A percentile compares a stretch with the other conserved stretches of the same genome.
Conservation (phyloP, 163 green algal species). For the Chlamydomonas reinhardtii region DNA sequence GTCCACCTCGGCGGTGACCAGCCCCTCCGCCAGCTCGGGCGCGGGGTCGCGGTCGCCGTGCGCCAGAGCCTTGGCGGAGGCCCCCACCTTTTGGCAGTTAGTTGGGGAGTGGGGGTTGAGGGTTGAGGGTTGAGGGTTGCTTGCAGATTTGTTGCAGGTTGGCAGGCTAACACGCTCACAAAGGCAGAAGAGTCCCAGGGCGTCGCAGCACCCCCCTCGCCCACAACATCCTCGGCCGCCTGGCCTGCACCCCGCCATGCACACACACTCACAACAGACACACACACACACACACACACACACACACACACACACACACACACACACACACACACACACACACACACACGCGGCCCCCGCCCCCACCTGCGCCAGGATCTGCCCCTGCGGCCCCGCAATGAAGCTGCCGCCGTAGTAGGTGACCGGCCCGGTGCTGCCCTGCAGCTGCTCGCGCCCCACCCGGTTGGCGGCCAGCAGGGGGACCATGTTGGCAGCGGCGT, state of each 20-base stretch:
- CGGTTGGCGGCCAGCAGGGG: slow-evolving; percentile 86
- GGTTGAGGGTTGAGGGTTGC: no score
- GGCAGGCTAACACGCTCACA: no score
- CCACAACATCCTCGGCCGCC: no score
- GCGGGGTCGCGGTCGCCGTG: slow-evolving; percentile 43
- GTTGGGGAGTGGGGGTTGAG: neutral
- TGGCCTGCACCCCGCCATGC: no score
- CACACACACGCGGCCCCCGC: no score
- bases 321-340: no score
- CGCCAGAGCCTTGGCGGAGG: neutral
- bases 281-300: no score
- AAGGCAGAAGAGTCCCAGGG: no score
- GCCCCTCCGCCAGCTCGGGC: slow-evolving; percentile 69
- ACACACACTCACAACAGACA: no score
- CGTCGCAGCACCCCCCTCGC: no score
- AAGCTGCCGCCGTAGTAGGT: slow-evolving; percentile 89
- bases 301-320: no score
- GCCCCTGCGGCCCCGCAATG: slow-evolving; percentile 76
- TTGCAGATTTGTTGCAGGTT: no score
- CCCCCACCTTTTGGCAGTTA: neutral
- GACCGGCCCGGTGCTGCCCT: slow-evolving; percentile 49
- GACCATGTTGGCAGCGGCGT: slow-evolving; percentile 76
- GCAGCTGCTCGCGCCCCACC: slow-evolving; percentile 78
- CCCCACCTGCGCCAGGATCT: slow-evolving; percentile 73
- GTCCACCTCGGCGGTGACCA: slow-evolving; percentile 63